Conservation (phyloP, 2,329 filamentous ascomycete genomes). For the Leptographium lundbergii region DNA sequence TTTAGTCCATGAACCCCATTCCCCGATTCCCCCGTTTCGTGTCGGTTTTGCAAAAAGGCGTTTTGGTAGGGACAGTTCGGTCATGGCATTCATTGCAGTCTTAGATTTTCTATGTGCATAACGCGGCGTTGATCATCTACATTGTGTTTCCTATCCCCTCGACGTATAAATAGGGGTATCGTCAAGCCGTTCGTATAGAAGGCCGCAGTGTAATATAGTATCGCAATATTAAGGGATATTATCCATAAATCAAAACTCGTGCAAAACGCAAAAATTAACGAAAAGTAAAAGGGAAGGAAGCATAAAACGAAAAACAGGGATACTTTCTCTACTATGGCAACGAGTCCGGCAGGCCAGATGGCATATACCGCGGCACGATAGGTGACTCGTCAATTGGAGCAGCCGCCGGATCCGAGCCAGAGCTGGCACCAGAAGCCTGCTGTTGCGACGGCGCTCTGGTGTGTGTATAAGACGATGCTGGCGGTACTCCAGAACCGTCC, state of each 20-base stretch:
- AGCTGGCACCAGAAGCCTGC: not conserved
- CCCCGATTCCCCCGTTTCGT: not conserved
- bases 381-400: not conserved
- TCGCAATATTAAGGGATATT: not conserved
- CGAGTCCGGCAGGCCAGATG: not conserved
- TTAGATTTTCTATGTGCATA: not conserved
- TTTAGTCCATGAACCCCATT: not conserved
- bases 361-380: not conserved
- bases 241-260: not conserved
- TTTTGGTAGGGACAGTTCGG: not conserved
- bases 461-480: conserved; percentile 4
- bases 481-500: conserved; percentile 24
- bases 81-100: not conserved
- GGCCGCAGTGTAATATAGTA: not conserved
- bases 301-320: too few relatives aligned
- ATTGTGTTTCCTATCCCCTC: not conserved
- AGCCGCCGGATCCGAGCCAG: not conserved
- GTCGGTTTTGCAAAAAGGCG: not conserved
- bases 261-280: not conserved
- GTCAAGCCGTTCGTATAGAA: not conserved
- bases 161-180: not conserved
- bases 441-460: not conserved
- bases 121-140: not conserved
- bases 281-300: too few relatives aligned
- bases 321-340: not conserved